phyloP scores from a whole-genome alignment of 768 basidiomycete genomes.

The Lactarius pseudohatsudake region DNA sequence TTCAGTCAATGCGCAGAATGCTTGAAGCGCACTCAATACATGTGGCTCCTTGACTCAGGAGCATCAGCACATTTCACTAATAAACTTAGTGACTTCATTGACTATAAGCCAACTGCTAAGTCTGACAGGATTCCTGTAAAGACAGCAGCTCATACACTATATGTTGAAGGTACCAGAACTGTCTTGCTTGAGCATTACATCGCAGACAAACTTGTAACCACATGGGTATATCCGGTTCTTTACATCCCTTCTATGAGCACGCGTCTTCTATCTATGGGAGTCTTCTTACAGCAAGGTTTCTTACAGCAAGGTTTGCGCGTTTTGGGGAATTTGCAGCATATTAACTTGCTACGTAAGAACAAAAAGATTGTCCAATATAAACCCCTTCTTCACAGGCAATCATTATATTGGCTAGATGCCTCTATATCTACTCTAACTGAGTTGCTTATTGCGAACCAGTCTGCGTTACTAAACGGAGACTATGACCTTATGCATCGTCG shows the following conservation, averaged over 20 bases:
- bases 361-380: too few relatives aligned
- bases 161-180: neutral
- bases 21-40: too few relatives aligned
- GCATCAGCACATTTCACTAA: neutral
- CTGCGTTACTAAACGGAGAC: too few relatives aligned
- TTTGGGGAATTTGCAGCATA: neutral
- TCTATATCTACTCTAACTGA: neutral
- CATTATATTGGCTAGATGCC: neutral
- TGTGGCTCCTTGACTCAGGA: neutral
- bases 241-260: neutral
- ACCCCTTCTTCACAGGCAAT: too few relatives aligned
- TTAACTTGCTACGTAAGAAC: too few relatives aligned
- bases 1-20: neutral
- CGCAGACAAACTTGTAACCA: neutral
- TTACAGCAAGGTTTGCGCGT: neutral
- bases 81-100: neutral
- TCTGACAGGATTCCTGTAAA: neutral
- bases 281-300: neutral
- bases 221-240: too few relatives aligned
- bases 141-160: neutral
- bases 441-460: too few relatives aligned
- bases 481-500: neutral
- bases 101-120: neutral
- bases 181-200: neutral
- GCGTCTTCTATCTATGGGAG: neutral